Conservation (phyloP, 2,329 filamentous ascomycete species). For the Phyllosticta capitalensis region DNA sequence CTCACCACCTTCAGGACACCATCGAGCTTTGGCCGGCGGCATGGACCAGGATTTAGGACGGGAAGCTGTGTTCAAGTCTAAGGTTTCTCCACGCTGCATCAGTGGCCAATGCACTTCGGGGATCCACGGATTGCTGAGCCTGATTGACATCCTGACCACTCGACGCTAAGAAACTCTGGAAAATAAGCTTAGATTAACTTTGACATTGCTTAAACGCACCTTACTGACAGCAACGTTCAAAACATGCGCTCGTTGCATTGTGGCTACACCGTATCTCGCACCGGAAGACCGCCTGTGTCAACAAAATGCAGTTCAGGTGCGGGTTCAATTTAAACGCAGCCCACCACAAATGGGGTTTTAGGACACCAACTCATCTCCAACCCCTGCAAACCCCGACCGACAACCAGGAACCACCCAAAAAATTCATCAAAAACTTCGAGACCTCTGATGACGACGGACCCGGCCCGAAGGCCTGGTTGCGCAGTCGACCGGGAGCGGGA, state of each 20-base stretch:
- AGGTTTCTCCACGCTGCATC: background rate
- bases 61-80: background rate
- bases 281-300: background rate
- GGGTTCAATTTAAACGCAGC: background rate
- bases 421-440: background rate
- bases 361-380: background rate
- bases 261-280: background rate
- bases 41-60: background rate
- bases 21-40: background rate
- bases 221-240: background rate
- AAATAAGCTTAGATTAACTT: background rate
- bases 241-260: background rate
- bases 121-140: background rate
- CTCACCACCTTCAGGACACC: background rate
- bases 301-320: background rate
- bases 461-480: background rate
- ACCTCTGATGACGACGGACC: background rate
- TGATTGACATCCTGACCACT: background rate
- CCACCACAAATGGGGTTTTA: background rate
- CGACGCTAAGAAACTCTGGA: background rate
- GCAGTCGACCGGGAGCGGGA: background rate
- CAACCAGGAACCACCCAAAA: background rate
- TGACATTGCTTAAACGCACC: background rate
- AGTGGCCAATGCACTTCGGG: background rate
- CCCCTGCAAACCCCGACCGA: background rate